Conservation (phyloP, 768 basidiomycete genomes). For the Russula vinacea region DNA sequence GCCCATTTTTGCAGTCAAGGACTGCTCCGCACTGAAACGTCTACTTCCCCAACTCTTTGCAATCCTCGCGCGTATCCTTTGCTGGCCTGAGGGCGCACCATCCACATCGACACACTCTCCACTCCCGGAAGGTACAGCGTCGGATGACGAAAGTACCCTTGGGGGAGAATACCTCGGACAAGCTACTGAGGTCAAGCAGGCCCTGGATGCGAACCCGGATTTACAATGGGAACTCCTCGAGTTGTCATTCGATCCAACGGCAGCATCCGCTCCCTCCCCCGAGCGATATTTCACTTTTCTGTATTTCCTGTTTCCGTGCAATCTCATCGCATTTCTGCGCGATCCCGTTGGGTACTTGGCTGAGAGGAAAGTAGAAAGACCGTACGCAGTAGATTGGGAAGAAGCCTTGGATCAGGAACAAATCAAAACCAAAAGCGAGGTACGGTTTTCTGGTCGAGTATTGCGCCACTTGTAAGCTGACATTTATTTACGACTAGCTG, state of each 20-base stretch:
- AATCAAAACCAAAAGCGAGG: conserved; percentile 71
- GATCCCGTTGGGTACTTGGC: conserved; percentile 62
- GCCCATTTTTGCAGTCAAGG: conserved; percentile 68
- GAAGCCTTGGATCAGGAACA: conserved; percentile 63
- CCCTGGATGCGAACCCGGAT: conserved; percentile 44
- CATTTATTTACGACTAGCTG: conserved; percentile 11
- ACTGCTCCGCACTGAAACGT: conserved; percentile 51
- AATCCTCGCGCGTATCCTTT: conserved; percentile 66
- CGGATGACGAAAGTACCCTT: conserved; percentile 9
- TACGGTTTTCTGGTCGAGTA: conserved; percentile 34
- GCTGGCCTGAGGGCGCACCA: conserved; percentile 62
- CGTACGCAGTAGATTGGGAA: conserved; percentile 71
- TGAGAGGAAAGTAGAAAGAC: conserved; percentile 48
- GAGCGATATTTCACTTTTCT: conserved; percentile 70
- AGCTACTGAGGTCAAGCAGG: conserved; percentile 18
- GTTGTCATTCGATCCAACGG: conserved; percentile 51
- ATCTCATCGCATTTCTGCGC: conserved; percentile 75
- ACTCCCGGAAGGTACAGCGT: conserved; percentile 17
- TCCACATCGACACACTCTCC: conserved; percentile 23
- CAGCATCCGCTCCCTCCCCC: conserved; percentile 56
- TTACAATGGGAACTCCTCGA: conserved; percentile 70
- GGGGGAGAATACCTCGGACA: conserved; percentile 19
- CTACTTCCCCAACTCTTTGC: conserved; percentile 64
- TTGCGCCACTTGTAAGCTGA: neutral
- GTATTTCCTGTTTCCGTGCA: conserved; percentile 91